Conservation (phyloP, 2,329 filamentous ascomycete genomes). For the Aspergillus jensenii region DNA sequence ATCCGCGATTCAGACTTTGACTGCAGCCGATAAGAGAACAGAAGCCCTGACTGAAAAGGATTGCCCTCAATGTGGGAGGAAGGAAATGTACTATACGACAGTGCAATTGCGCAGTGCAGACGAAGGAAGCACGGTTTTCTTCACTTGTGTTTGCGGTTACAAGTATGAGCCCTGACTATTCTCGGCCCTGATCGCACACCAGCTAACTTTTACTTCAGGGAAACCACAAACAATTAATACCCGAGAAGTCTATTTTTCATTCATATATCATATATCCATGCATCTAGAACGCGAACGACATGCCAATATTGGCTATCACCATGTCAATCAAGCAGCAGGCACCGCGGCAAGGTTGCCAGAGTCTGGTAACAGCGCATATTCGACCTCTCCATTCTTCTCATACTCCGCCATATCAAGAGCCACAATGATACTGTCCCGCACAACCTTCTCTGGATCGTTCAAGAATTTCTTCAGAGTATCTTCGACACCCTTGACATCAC, state of each 20-base stretch:
- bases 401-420: constrained; percentile 98
- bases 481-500: constrained; percentile 90
- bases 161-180: constrained; percentile 58
- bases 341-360: constrained; percentile 27
- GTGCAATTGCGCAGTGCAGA: constrained; percentile 89
- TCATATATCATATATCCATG: constrained; percentile 25
- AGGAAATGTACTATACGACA: constrained; percentile 80
- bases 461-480: constrained; percentile 79
- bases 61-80: constrained; percentile 78
- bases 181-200: not conserved
- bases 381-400: constrained; percentile 81
- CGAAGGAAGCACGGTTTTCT: constrained; percentile 92
- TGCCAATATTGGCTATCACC: constrained; percentile 13
- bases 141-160: constrained; percentile 80
- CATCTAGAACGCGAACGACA: constrained; percentile 19
- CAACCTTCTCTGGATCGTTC: constrained; percentile 87
- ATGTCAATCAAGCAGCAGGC: constrained; percentile 29
- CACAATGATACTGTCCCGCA: constrained; percentile 91
- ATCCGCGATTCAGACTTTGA: constrained; percentile 81
- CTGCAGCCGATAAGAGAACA: constrained; percentile 73
- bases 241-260: constrained; percentile 18
- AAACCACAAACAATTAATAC: constrained; percentile 37
- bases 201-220: constrained; percentile 28
- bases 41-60: constrained; percentile 67
- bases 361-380: constrained; percentile 89